Evolutionary conservation across 495 filamentous ascomycete species (phyloP).

Genomic region (Parmelia sp.): DNA sequence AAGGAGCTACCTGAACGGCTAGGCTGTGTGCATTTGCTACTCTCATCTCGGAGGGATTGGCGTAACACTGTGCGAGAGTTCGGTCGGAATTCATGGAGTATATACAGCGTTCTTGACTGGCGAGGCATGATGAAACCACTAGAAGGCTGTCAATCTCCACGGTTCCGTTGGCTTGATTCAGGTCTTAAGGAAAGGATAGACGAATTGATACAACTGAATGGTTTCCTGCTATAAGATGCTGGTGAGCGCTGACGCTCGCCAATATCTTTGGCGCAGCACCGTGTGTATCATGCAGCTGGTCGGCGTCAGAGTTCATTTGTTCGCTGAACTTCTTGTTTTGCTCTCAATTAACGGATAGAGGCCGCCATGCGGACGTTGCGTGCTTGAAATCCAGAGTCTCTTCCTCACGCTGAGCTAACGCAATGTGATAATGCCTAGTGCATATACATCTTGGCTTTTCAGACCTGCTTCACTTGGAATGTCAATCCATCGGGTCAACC

Average conservation of each 20-base stretch:
- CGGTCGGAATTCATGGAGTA: background rate
- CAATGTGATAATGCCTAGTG: background rate
- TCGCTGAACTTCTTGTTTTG: background rate
- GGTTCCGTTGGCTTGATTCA: background rate
- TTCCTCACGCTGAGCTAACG: background rate
- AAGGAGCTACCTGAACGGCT: conserved; percentile 72
- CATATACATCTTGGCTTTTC: background rate
- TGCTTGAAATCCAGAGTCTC: background rate
- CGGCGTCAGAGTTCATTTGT: background rate
- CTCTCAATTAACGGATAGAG: background rate
- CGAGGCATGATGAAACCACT: background rate
- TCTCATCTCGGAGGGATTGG: background rate
- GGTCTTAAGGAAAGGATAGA: background rate
- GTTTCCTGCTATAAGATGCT: background rate
- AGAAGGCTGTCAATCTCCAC: background rate
- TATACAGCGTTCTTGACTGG: background rate
- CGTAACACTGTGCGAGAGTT: background rate
- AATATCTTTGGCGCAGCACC: background rate
- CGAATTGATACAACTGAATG: background rate
- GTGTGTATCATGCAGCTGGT: background rate
- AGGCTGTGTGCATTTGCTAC: conserved; percentile 18
- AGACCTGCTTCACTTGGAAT: background rate
- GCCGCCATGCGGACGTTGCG: background rate
- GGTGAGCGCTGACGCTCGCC: background rate
- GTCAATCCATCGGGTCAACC: background rate